Conservation (phyloP, 2,329 filamentous ascomycete species). For the Xenoacremonium recifei region DNA sequence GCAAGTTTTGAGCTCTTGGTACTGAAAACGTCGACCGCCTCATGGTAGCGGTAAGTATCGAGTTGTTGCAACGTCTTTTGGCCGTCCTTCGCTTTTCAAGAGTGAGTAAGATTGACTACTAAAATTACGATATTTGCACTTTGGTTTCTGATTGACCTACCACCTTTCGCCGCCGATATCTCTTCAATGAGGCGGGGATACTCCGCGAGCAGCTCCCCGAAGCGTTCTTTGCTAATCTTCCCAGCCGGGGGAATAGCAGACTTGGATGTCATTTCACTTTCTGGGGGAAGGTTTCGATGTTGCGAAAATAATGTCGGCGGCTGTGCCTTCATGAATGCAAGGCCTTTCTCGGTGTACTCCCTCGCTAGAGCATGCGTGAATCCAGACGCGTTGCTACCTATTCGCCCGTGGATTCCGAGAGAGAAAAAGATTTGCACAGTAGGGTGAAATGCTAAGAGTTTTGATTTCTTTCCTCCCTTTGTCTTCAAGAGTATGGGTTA, state of each 20-base stretch:
- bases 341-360: too few relatives aligned
- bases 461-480: too few relatives aligned
- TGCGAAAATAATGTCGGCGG: too few relatives aligned
- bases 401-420: too few relatives aligned
- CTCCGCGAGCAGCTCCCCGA: constrained; percentile 32
- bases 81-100: constrained; percentile 42
- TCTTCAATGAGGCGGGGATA: constrained; percentile 41
- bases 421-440: too few relatives aligned
- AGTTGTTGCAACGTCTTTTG: constrained; percentile 55
- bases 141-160: constrained; percentile 30
- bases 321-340: too few relatives aligned
- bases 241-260: constrained; percentile 11
- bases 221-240: constrained; percentile 31
- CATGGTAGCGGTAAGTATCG: constrained; percentile 58
- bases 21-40: constrained; percentile 48
- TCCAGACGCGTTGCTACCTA: too few relatives aligned
- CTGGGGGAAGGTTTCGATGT: too few relatives aligned
- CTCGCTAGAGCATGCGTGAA: too few relatives aligned
- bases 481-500: too few relatives aligned
- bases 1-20: constrained; percentile 28
- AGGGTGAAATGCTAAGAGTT: too few relatives aligned
- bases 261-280: constrained; percentile 19
- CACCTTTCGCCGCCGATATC: constrained; percentile 44
- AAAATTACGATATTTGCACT: background rate
- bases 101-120: constrained; percentile 5